Evolutionary conservation across 345 rosid genomes (phyloP).

Genomic region (Arabidopsis thaliana): DNA sequence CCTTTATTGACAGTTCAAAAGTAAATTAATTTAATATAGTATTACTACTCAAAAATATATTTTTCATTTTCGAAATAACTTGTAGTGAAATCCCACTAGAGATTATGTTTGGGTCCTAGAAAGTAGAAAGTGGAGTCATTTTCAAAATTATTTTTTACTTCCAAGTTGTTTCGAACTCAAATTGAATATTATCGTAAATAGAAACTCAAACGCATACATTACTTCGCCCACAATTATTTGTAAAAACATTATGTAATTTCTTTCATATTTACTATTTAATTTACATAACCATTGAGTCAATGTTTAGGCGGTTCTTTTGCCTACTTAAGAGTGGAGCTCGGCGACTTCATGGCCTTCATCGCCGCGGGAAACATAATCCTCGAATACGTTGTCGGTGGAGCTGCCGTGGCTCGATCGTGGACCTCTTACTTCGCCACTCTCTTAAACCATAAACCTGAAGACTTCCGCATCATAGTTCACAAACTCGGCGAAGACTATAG

Average conservation of each 20-base stretch:
- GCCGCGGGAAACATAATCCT: constrained; percentile 89
- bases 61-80: not conserved
- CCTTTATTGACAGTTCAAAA: not conserved
- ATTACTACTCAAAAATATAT: too few relatives aligned
- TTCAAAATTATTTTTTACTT: not conserved
- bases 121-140: not conserved
- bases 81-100: not conserved
- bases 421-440: constrained; percentile 91
- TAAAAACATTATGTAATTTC: not conserved
- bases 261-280: not conserved
- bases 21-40: too few relatives aligned
- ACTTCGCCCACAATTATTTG: too few relatives aligned
- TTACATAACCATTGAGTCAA: not conserved
- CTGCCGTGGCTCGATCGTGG: constrained; percentile 85
- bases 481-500: constrained; percentile 58
- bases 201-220: not conserved
- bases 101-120: not conserved
- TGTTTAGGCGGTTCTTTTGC: constrained; percentile 85
- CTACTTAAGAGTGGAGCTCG: constrained; percentile 83
- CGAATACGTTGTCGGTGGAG: constrained; percentile 71
- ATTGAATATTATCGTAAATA: too few relatives aligned
- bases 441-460: constrained; percentile 66
- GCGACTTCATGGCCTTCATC: constrained; percentile 88
- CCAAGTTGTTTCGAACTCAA: not conserved
- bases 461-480: constrained; percentile 61